Base-by-base conservation (phyloP, 2,329 filamentous ascomycete species). In the Apiospora kogelbergensis region DNA sequence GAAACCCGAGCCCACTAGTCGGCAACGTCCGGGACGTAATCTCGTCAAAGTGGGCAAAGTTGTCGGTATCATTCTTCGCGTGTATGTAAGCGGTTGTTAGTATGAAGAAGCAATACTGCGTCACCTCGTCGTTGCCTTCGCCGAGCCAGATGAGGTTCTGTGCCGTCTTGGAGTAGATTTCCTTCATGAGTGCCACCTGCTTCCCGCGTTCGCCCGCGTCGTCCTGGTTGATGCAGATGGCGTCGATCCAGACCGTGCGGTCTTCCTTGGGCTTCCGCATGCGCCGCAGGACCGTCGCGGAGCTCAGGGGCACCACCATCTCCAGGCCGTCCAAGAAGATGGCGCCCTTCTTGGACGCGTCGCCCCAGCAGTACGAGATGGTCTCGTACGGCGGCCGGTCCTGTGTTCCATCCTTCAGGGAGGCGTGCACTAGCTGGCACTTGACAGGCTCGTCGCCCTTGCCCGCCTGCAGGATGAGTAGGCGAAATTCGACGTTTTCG, bases 201-300 rank as follows among this genome's bases (percentile, higher is more conserved):
- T 6, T 22, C 10, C 40, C 5, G 13, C 22, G 40, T 13, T 65
- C 63, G 7, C 30, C 22, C 3, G n/a, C 10, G 40, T 65, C 63
- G 22, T 44, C 5, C 40, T 44, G 63, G 40, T 65, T 65, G 63
- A 65, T 65, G 63, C 63, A 65, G 40, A 65, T 30, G 63, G 63
- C 63, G 22, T 65, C 63, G 40, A 65, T 65, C 63, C 63, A 65
- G 6, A 65, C 13, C 13, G 26, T 30, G 20, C 63, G 40, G 40
- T 65, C 63, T 4, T 30, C 13, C 13, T 3, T 11, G 22, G 40
- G 22, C 3, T 30, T 24, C 40, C 63, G 40, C 40, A 65, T 20
- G 5, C 63, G 40, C 22, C 7, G 2, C 15, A 65, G 40, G 13
- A 30, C 63, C 2, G n/a, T 11, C 13, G 7, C 15, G 13, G 63